Percentiles rank a stretch among this genome's conserved stretches.
Conservation (phyloP, 2,329 filamentous ascomycete genomes). For the Aspergillus sp. region DNA sequence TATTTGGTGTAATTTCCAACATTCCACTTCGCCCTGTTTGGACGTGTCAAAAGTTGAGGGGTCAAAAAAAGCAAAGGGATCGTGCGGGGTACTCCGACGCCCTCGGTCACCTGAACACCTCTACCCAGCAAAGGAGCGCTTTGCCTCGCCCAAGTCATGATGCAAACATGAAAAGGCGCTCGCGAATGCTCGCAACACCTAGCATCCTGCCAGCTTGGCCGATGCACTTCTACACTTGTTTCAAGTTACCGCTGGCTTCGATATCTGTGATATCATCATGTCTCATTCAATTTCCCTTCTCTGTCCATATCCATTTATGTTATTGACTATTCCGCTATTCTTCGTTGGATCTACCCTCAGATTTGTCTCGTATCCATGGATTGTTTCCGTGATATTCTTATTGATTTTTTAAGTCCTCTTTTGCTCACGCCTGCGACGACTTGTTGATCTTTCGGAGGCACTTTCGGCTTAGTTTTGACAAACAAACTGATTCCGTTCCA, state of each 20-base stretch:
- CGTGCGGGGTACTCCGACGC: conserved; percentile 10
- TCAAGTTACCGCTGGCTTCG: background rate
- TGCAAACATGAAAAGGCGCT: background rate
- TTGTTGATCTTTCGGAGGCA: conserved; percentile 2
- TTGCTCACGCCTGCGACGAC: background rate
- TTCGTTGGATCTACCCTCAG: background rate
- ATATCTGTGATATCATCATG: conserved; percentile 4
- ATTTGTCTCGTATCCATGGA: background rate
- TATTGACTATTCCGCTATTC: conserved; percentile 10
- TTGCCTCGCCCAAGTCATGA: background rate
- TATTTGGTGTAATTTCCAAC: conserved; percentile 20
- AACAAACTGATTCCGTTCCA: background rate
- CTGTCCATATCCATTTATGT: conserved; percentile 22
- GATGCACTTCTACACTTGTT: conserved; percentile 5
- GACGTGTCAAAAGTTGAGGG: conserved; percentile 10
- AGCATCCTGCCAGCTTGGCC: conserved; percentile 5
- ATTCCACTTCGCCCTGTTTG: conserved; percentile 1
- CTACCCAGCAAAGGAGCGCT: conserved; percentile 3
- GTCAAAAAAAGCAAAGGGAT: conserved; percentile 12
- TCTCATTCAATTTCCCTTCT: conserved; percentile 11
- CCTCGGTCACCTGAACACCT: conserved; percentile 8
- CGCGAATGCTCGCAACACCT: background rate
- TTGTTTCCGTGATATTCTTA: background rate
- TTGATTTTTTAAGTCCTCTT: background rate
- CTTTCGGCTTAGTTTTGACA: background rate